Percentiles rank a stretch among this genome's conserved stretches.
Conservation (phyloP, 306 rosid species). For the Fragaria iinumae region DNA sequence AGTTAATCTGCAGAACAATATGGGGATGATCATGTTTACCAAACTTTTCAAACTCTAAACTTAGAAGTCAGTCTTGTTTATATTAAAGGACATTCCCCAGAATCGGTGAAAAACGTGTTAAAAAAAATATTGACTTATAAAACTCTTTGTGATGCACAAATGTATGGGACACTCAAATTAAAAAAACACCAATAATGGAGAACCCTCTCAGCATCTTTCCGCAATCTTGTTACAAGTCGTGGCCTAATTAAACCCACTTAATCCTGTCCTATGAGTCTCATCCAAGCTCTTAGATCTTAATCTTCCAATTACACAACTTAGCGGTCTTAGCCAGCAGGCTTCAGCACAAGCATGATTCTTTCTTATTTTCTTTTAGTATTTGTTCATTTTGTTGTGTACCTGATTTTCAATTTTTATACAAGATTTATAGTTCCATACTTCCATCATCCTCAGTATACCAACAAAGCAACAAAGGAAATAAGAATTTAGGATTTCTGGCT, state of each 20-base stretch:
- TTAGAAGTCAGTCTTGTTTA: not conserved
- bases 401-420: too few relatives aligned
- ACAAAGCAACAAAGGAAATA: too few relatives aligned
- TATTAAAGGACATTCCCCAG: not conserved
- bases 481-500: too few relatives aligned
- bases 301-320: not conserved
- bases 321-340: not conserved
- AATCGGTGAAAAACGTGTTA: not conserved
- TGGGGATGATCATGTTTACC: not conserved
- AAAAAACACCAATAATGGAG: slow-evolving; percentile 13
- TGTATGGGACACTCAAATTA: not conserved
- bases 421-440: not conserved
- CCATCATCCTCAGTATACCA: too few relatives aligned
- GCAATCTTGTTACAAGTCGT: not conserved
- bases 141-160: not conserved
- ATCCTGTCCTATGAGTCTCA: not conserved
- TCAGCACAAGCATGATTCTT: not conserved
- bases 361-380: not conserved
- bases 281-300: not conserved
- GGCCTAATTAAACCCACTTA: not conserved
- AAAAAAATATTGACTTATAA: not conserved
- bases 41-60: not conserved
- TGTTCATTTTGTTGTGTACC: too few relatives aligned
- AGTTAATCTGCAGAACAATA: not conserved
- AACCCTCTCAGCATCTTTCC: not conserved